Base-by-base conservation (phyloP, 768 basidiomycete species). In the Mycena venus region DNA sequence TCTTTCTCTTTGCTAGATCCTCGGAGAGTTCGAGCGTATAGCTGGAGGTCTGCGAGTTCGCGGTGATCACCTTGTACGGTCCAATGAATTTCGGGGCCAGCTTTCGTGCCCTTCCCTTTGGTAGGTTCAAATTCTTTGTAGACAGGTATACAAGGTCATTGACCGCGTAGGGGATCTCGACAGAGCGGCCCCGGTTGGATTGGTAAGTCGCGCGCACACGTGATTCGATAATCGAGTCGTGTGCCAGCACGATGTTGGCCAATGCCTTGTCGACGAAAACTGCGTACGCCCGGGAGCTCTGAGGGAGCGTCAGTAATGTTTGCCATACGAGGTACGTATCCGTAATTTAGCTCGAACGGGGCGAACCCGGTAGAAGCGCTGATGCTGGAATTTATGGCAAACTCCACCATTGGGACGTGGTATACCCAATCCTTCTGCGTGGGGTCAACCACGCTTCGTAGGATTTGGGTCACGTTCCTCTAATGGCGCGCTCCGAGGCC, bases 51-150 rank as follows among this genome's bases (percentile, higher is more conserved):
- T 63, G 73, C 0, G 77, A 76, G 32, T 75, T 31, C 0, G 73
- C 76, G 10, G 75, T 40, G 0, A 78, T 0, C 0, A 88, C 80
- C 3, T 72, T 66, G 67, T 79, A 88, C 0, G 86, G 88, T 4
- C 88, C 85, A 14, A 87, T 78, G 64, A 73, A 87, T n/a, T 84
- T 84, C 0, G 84, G 87, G 0, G 80, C 32, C 1, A 88, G 75
- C 55, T 87, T 88, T 4, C 75, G 27, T 0, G 84, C 84, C 19
- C 81, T 32, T 14, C 80, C 82, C 32, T 82, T 83, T 4, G 82
- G 85, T 11, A 86, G 27, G 1, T 74, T 65, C 12, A 42, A 19
- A 19, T 42, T 42, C 40, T 42, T 42, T 11, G 40, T 42, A 19
- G 40, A 42, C 0, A 42, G 40, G 40, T 42, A 42, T 19, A 42